Conservation (phyloP, 2,329 filamentous ascomycete genomes). For the Diaporthe caulivora region DNA sequence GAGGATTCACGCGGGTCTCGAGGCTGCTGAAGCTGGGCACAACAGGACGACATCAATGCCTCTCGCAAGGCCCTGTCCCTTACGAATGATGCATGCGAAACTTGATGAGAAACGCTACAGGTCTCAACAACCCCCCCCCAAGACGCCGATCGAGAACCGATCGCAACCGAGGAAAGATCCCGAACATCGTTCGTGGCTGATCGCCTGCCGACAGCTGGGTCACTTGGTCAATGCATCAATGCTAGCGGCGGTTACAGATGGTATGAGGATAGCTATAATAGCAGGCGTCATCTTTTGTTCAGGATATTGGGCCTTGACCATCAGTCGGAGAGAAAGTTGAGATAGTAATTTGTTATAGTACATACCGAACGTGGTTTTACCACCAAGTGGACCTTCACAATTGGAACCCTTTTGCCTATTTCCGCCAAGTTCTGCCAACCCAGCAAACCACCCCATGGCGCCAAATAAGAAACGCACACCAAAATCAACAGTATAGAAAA, state of each 20-base stretch:
- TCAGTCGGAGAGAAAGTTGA: too few relatives aligned
- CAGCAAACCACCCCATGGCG: too few relatives aligned
- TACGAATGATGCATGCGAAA: constrained; percentile 53
- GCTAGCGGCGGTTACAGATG: constrained; percentile 60
- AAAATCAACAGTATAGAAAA: too few relatives aligned
- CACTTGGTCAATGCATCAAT: constrained; percentile 68
- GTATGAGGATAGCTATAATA: too few relatives aligned
- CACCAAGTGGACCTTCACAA: too few relatives aligned
- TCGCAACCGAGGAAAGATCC: constrained; percentile 66
- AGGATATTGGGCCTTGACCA: too few relatives aligned
- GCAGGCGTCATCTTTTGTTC: too few relatives aligned
- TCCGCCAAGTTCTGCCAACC: too few relatives aligned
- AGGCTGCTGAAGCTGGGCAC: constrained; percentile 69
- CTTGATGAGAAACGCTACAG: constrained; percentile 65
- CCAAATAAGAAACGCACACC: too few relatives aligned
- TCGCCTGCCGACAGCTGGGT: constrained; percentile 62
- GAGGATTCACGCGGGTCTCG: constrained; percentile 71
- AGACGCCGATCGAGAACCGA: constrained; percentile 62
- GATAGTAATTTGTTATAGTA: too few relatives aligned
- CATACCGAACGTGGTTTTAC: too few relatives aligned
- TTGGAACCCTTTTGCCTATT: too few relatives aligned
- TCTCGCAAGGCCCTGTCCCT: constrained; percentile 70
- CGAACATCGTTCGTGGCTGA: constrained; percentile 65
- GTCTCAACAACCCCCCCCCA: constrained; percentile 60
- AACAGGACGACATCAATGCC: constrained; percentile 70